A percentile compares a stretch with the other conserved stretches of the same genome.
Conservation (phyloP, 768 basidiomycete genomes). For the Clavulina sp. region DNA sequence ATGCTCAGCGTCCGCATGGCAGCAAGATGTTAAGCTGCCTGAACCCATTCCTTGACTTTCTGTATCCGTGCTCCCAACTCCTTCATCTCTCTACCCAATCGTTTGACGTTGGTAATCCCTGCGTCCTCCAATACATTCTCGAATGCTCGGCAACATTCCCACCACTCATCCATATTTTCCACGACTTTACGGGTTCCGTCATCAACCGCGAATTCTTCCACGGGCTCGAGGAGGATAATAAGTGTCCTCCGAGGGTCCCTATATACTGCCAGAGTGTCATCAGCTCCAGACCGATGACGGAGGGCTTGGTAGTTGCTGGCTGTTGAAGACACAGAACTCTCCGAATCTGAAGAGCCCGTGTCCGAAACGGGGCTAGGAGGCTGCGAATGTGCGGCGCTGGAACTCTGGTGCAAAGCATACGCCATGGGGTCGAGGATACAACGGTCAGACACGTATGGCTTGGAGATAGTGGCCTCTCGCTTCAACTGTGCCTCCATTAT, state of each 20-base stretch:
- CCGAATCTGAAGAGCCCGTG: no score
- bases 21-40: no score
- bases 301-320: slow-evolving; percentile 20
- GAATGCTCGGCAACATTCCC: not conserved
- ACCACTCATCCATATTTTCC: not conserved
- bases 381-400: no score
- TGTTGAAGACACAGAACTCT: no score
- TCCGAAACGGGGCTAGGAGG: not conserved
- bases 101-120: no score
- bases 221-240: slow-evolving; percentile 37
- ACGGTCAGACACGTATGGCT: slow-evolving; percentile 32
- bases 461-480: slow-evolving; percentile 20
- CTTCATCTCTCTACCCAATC: no score
- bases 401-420: slow-evolving; percentile 27
- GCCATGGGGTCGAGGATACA: slow-evolving; percentile 49
- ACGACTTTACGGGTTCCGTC: slow-evolving; percentile 43
- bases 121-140: not conserved
- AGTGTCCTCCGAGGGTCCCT: slow-evolving; percentile 26
- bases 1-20: no score
- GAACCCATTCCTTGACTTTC: no score
- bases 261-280: slow-evolving; percentile 27
- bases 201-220: slow-evolving; percentile 42
- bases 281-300: slow-evolving; percentile 22
- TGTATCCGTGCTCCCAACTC: no score
- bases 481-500: slow-evolving; percentile 41